Evolutionary conservation across 1,284 basidiomycete species (phyloP), one percentile per base, ranked within the genome.

Genomic region (Serendipita sp.): DNA sequence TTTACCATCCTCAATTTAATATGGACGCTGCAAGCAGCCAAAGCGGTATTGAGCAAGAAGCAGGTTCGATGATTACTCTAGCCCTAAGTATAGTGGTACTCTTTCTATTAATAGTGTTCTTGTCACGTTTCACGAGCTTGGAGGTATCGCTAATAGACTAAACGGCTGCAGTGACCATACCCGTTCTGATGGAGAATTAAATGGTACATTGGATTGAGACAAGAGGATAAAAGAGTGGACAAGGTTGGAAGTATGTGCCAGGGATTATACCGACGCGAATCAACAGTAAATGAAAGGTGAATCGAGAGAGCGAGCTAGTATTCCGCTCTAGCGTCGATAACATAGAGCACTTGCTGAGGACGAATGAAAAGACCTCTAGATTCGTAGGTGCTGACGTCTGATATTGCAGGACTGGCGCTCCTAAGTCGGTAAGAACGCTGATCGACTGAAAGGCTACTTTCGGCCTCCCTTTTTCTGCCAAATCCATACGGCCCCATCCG

Each of bases 291-390:
- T 5, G 38, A 49, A 49, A 8, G 8, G 26, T 5, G 8, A n/a
- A 49, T 5, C 45, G 45, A 49, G n/a, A 17, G 15, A 49, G n/a
- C 6, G 45, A 49, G n/a, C 53, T 58, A 58, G n/a, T 58, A 58
- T 17, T 58, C 53, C 15, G 22, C 53, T 32, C 53, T 22, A 17
- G 88, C 88, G 70, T 89, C 86, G 41, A 90, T 81, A 26, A 90
- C 87, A 70, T 90, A 89, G 60, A 90, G 74, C 62, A 90, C 87
- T 70, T 90, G 87, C 72, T 87, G 85, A 6, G 87, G 87, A 63
- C 87, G 74, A 44, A 90, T 87, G 69, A 90, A 90, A 45, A 90
- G 70, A 1, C 87, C 88, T 67, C 87, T 76, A 1, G 82, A 82
- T 71, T 88, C 88, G 43, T 75, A 72, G 2, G 69, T 73, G 6